These are phyloP conservation scores for Dujonia santamariae DNA, from an alignment of 1,139 yeast species.

Conservation along the genomic window DNA sequence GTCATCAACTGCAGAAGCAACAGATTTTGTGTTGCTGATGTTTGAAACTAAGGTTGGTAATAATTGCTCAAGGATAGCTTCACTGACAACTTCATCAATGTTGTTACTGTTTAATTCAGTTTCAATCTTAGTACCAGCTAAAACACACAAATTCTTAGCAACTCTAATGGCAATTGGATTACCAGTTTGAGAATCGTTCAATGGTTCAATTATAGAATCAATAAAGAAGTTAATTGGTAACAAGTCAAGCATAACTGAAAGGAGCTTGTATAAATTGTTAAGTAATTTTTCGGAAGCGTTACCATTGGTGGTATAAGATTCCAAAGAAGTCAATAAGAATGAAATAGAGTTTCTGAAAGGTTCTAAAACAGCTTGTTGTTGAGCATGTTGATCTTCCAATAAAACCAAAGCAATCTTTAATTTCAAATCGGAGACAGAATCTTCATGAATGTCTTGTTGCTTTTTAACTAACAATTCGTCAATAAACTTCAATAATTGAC, in stretches of 20 bases:
- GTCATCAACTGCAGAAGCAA: conserved; percentile 17
- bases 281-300: conserved; percentile 16
- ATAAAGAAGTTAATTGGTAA: conserved; percentile 76
- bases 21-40: conserved; percentile 20
- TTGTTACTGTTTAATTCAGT: conserved; percentile 44
- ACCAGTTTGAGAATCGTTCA: conserved; percentile 43
- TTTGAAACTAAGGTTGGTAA: conserved; percentile 49
- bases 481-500: conserved; percentile 52
- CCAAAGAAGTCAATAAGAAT: conserved; percentile 36
- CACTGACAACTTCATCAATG: conserved; percentile 40
- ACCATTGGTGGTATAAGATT: conserved; percentile 21
- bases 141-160: conserved; percentile 52
- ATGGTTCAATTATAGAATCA: conserved; percentile 56
- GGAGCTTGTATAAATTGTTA: conserved; percentile 38
- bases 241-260: conserved; percentile 62
- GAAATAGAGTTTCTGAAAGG: conserved; percentile 44
- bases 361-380: conserved; percentile 26
- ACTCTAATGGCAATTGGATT: conserved; percentile 35
- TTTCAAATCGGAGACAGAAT: conserved; percentile 36
- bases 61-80: conserved; percentile 40
- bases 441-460: conserved; percentile 16
- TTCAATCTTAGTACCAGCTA: conserved; percentile 70
- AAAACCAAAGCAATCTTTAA: conserved; percentile 58
- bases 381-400: conserved; percentile 40
- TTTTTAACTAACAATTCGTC: conserved; percentile 25